These are phyloP conservation scores for Penicillium occitanis DNA, from an alignment of 2,329 filamentous ascomycete genomes.

Conservation along the genomic window DNA sequence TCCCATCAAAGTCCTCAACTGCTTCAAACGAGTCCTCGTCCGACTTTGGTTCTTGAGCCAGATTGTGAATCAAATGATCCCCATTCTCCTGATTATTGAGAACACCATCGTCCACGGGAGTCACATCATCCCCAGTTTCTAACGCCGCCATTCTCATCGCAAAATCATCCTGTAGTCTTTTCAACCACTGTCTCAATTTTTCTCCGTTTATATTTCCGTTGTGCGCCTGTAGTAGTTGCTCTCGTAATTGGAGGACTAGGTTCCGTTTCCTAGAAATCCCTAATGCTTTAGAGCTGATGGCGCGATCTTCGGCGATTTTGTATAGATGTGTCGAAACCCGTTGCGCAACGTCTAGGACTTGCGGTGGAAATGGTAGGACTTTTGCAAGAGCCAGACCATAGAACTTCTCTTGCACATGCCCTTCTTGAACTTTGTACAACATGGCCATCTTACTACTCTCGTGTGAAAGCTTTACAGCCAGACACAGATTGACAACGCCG, in stretches of 20 bases:
- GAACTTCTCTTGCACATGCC: constrained; percentile 67
- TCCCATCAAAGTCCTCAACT: constrained; percentile 12
- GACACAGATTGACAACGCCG: constrained; percentile 79
- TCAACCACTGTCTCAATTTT: constrained; percentile 63
- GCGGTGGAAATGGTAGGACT: constrained; percentile 68
- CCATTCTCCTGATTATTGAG: constrained; percentile 9
- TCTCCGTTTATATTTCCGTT: constrained; percentile 65
- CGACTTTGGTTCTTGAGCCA: neutral
- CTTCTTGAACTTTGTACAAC: constrained; percentile 79
- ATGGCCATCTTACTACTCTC: constrained; percentile 70
- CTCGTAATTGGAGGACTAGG: constrained; percentile 69
- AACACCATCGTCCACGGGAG: neutral
- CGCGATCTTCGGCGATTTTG: constrained; percentile 57
- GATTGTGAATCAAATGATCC: neutral
- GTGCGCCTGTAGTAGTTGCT: constrained; percentile 68
- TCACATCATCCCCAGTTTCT: constrained; percentile 42
- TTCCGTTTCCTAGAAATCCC: constrained; percentile 66
- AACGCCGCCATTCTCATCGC: constrained; percentile 67
- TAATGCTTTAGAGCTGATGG: constrained; percentile 58
- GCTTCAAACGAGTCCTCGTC: constrained; percentile 19
- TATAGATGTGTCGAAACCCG: constrained; percentile 64
- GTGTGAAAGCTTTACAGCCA: constrained; percentile 65
- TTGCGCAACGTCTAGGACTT: constrained; percentile 68
- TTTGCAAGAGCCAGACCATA: constrained; percentile 84
- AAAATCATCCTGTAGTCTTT: constrained; percentile 72